Percentiles rank a stretch among this genome's conserved stretches.
phyloP scores from a whole-genome alignment of 768 basidiomycete genomes.

The Albatrellus ellisii region DNA sequence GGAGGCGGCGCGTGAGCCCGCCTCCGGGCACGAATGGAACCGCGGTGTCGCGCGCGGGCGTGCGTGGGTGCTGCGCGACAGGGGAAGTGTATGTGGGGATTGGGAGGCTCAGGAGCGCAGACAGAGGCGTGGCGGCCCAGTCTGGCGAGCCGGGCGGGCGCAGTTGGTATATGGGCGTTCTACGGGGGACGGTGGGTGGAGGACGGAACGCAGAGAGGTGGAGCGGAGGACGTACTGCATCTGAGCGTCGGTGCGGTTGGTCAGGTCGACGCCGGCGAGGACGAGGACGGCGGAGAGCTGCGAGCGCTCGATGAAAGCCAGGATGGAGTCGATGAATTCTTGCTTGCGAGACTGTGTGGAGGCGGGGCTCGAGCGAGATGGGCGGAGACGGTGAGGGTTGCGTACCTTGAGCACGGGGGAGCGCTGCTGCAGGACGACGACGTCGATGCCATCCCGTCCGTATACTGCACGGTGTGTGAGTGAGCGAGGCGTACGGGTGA shows the following conservation, averaged over 20 bases:
- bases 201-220: background rate
- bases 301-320: constrained; percentile 40
- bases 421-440: constrained; percentile 66
- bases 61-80: constrained; percentile 23
- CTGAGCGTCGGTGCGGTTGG: constrained; percentile 62
- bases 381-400: constrained; percentile 1
- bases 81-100: constrained; percentile 44
- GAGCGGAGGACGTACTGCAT: constrained; percentile 42
- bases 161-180: constrained; percentile 55
- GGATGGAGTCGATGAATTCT: constrained; percentile 44
- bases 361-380: background rate
- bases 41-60: constrained; percentile 14
- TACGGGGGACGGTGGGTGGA: constrained; percentile 15
- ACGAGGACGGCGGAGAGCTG: constrained; percentile 43
- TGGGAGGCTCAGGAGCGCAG: constrained; percentile 30
- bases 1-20: constrained; percentile 54
- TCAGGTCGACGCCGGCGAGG: constrained; percentile 63
- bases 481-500: constrained; percentile 6
- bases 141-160: constrained; percentile 29
- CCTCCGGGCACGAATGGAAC: constrained; percentile 73
- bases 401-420: constrained; percentile 68
- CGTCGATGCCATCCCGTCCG: constrained; percentile 31
- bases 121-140: constrained; percentile 31
- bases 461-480: constrained; percentile 35
- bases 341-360: constrained; percentile 45